Evolutionary conservation across 1,284 basidiomycete genomes (phyloP), one percentile per base, ranked within the genome.

Genomic region (Ceratobasidium papillatum): DNA sequence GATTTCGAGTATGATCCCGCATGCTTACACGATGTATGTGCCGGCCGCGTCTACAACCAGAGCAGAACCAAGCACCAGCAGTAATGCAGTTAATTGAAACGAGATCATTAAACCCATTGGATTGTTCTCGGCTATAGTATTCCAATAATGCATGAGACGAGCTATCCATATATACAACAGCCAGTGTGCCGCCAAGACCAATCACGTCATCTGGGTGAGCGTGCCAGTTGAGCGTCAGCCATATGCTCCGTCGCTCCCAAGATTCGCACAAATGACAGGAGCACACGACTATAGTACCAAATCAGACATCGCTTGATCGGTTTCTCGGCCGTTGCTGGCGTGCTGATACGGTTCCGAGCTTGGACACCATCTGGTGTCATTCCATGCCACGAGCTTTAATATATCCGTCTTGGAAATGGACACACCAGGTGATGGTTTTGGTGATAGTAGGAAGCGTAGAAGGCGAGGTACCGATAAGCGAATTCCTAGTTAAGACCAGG

Each of bases 11-110:
- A n/a, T n/a, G n/a, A n/a, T n/a, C n/a, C n/a, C n/a, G n/a, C n/a
- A n/a, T n/a, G n/a, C n/a, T n/a, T 63, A 63, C 61, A 63, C 41
- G 27, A 63, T 63, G 61, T 63, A 63, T 32, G 38, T 63, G 27
- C 45, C 38, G 19, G 8, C 11, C 8, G 36, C 19, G 61, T 12
- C n/a, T 3, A 22, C 41, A 45, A 38, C 61, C 14, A 30, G 38
- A 7, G 38, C 61, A 4, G 36, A 34, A 22, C 17, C 45, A 3
- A 63, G 11, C 2, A 25, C 12, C 38, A 63, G 27, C n/a, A 27
- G 12, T n/a, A 43, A 45, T 8, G n/a, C 41, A 38, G 12, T n/a
- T 30, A 47, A 45, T n/a, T n/a, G n/a, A n/a, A n/a, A n/a, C 7
- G 45, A 19, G 45, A n/a, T n/a, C n/a, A n/a, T n/a, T n/a, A n/a